A percentile compares a stretch with the other conserved stretches of the same genome.
phyloP scores from a whole-genome alignment of 2,329 filamentous ascomycete species.

The Venturia asperata region DNA sequence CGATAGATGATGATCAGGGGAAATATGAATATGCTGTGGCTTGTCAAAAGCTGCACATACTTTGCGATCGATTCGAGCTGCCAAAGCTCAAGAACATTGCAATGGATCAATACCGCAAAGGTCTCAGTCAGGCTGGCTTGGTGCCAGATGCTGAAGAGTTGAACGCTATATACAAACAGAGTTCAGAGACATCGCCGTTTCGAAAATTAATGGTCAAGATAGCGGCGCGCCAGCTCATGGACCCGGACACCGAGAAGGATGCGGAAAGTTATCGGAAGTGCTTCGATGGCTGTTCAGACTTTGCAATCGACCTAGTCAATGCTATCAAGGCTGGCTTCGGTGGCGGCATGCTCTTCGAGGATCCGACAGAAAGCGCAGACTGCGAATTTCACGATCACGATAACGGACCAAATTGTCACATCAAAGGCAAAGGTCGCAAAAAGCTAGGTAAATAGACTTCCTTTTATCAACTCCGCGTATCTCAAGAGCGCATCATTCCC shows the following conservation, averaged over 20 bases:
- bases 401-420: slow-evolving; percentile 34
- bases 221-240: slow-evolving; percentile 52
- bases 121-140: slow-evolving; percentile 42
- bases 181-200: slow-evolving; percentile 41
- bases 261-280: slow-evolving; percentile 44
- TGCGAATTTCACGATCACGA: slow-evolving; percentile 48
- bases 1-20: slow-evolving; percentile 38
- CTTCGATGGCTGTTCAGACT: slow-evolving; percentile 44
- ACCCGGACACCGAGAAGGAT: slow-evolving; percentile 44
- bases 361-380: slow-evolving; percentile 41
- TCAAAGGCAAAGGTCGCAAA: slow-evolving; percentile 15
- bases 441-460: slow-evolving; percentile 19
- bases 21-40: slow-evolving; percentile 50
- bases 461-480: not conserved
- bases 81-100: slow-evolving; percentile 46
- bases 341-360: slow-evolving; percentile 42
- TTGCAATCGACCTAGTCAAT: slow-evolving; percentile 48
- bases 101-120: slow-evolving; percentile 48
- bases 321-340: slow-evolving; percentile 45
- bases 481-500: not conserved
- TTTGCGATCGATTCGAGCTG: slow-evolving; percentile 47
- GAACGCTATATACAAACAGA: slow-evolving; percentile 45
- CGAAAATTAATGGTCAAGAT: slow-evolving; percentile 46
- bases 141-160: slow-evolving; percentile 50
- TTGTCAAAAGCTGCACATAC: slow-evolving; percentile 47